A percentile compares a stretch with the other conserved stretches of the same genome.
Evolutionary conservation across 495 filamentous ascomycete genomes (phyloP).

Genomic region (Penicillium atrosanguineum): DNA sequence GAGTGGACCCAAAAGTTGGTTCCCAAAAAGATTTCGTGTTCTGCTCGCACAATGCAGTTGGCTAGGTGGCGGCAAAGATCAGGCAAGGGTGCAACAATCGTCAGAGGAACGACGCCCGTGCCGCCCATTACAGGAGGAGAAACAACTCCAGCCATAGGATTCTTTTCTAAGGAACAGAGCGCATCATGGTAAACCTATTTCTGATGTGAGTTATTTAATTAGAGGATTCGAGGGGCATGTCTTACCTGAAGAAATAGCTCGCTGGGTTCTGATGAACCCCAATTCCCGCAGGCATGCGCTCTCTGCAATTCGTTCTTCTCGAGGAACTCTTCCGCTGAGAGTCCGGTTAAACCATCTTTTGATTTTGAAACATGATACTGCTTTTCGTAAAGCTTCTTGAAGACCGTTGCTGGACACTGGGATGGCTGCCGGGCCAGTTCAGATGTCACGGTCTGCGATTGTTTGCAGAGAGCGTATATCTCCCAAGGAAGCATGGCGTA

Average conservation of each 20-base stretch:
- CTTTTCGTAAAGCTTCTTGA: conserved; percentile 51
- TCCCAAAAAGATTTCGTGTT: conserved; percentile 68
- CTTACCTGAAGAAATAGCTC: conserved; percentile 61
- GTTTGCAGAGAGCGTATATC: conserved; percentile 51
- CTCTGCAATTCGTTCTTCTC: conserved; percentile 44
- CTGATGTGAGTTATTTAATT: neutral
- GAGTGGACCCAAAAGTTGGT: conserved; percentile 76
- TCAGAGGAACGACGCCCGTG: conserved; percentile 62
- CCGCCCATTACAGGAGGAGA: conserved; percentile 71
- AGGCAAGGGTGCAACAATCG: conserved; percentile 64
- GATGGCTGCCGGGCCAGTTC: conserved; percentile 53
- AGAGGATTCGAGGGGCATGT: neutral
- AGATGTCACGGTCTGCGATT: conserved; percentile 52
- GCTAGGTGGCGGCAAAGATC: conserved; percentile 73
- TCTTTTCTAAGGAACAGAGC: conserved; percentile 56
- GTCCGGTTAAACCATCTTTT: conserved; percentile 3
- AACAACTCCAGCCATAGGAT: conserved; percentile 55
- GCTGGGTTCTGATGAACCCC: conserved; percentile 61
- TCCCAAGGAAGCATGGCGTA: conserved; percentile 27
- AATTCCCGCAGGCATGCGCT: conserved; percentile 62
- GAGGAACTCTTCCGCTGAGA: conserved; percentile 15
- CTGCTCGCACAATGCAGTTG: conserved; percentile 69
- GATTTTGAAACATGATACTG: conserved; percentile 10
- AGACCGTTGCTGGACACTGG: conserved; percentile 50
- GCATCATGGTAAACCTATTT: conserved; percentile 64